A percentile compares a stretch with the other conserved stretches of the same genome.
These are phyloP conservation scores for Cladosporium sp. DNA, from an alignment of 2,329 filamentous ascomycete genomes.

Conservation along the genomic window DNA sequence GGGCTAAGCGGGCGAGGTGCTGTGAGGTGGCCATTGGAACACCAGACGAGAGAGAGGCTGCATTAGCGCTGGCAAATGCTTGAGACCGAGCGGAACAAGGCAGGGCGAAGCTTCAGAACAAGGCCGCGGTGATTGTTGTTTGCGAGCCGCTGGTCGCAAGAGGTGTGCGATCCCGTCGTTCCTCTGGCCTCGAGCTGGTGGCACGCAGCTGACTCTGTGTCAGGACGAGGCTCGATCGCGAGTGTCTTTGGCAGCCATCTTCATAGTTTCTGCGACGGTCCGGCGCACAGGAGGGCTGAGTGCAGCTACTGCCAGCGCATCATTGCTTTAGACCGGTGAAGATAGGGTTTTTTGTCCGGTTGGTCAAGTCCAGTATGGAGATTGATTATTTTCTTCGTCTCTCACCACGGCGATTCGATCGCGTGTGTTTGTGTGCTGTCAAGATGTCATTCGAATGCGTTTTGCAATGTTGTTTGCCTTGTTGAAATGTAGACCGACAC, in stretches of 20 bases:
- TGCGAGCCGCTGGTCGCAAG: not conserved
- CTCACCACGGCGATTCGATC: too few relatives aligned
- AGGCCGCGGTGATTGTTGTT: not conserved
- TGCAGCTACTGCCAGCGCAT: constrained; percentile 9
- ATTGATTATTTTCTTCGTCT: too few relatives aligned
- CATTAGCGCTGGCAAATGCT: constrained; percentile 5
- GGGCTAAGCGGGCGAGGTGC: constrained; percentile 37
- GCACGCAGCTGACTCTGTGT: not conserved
- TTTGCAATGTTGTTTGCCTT: not conserved
- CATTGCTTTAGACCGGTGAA: constrained; percentile 3
- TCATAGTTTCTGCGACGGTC: not conserved
- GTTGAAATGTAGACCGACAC: not conserved
- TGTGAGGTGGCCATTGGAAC: constrained; percentile 8
- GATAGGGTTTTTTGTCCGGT: not conserved
- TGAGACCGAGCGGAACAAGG: not conserved
- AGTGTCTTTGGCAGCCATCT: not conserved
- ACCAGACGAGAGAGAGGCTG: constrained; percentile 4
- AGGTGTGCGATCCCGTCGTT: not conserved
- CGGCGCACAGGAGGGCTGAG: not conserved
- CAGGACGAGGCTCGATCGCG: not conserved
- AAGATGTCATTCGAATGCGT: not conserved
- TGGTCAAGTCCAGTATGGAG: not conserved
- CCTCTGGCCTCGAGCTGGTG: not conserved
- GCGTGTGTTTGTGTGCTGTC: not conserved
- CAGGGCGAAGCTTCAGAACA: not conserved